phyloP scores from a whole-genome alignment of 805 yeast genomes.

The Schwanniomyces pseudopolymorphus region DNA sequence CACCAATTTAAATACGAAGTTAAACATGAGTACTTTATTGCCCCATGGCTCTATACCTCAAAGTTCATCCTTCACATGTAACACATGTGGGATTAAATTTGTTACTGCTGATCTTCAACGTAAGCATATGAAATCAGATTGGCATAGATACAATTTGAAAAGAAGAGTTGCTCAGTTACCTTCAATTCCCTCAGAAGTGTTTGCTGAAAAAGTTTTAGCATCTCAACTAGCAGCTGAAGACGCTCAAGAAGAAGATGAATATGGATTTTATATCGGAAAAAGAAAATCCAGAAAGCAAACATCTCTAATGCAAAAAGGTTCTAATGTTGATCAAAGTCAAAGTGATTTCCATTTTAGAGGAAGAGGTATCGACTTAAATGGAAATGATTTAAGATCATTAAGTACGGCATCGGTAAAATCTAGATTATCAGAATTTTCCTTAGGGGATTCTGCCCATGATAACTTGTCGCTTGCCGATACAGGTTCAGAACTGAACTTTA shows the following conservation, averaged over 20 bases:
- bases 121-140: conserved; percentile 44
- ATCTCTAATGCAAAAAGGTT: conserved; percentile 14
- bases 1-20: too few relatives aligned
- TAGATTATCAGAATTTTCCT: conserved; percentile 54
- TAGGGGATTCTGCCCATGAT: conserved; percentile 40
- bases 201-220: conserved; percentile 63
- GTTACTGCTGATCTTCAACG: conserved; percentile 39
- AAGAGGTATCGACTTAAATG: conserved; percentile 24
- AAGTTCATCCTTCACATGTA: conserved; percentile 34
- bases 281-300: conserved; percentile 29
- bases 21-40: conserved; percentile 9
- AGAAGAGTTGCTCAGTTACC: conserved; percentile 56
- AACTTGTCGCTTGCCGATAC: conserved; percentile 41
- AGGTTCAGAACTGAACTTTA: conserved; percentile 49
- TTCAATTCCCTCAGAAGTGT: conserved; percentile 65
- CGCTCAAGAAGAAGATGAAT: conserved; percentile 48
- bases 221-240: conserved; percentile 19
- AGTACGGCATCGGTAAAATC: conserved; percentile 61
- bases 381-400: conserved; percentile 26
- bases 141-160: conserved; percentile 47
- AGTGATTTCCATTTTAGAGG: conserved; percentile 9
- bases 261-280: conserved; percentile 46
- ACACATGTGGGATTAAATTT: conserved; percentile 40
- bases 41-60: conserved; percentile 23
- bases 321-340: conserved; percentile 1